phyloP scores from a whole-genome alignment of 2,329 filamentous ascomycete species.

The Fonsecaea pedrosoi region DNA sequence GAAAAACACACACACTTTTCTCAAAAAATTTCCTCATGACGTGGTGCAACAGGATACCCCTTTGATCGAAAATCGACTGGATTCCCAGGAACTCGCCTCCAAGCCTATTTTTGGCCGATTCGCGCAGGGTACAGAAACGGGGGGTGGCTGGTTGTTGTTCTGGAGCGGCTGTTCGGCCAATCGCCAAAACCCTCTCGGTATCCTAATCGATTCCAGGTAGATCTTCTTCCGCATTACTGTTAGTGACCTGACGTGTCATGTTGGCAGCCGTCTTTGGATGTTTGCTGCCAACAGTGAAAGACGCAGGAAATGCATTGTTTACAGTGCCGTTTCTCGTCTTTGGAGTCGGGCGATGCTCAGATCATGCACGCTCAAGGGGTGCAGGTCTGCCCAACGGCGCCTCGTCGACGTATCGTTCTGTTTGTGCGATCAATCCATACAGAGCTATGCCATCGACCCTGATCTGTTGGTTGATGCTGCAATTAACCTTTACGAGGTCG shows the following conservation, averaged over 20 bases:
- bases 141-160: conserved; percentile 2
- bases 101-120: conserved; percentile 18
- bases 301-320: not conserved
- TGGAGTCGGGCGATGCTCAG: not conserved
- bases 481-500: not conserved
- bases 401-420: conserved; percentile 15
- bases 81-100: not conserved
- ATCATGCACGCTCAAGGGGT: conserved; percentile 1
- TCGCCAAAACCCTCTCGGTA: not conserved
- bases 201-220: conserved; percentile 1
- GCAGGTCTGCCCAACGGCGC: not conserved
- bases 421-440: not conserved
- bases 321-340: not conserved
- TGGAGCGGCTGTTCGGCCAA: conserved; percentile 19
- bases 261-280: not conserved
- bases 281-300: not conserved
- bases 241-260: not conserved
- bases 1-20: not conserved
- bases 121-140: conserved; percentile 3
- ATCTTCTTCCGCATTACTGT: conserved; percentile 4
- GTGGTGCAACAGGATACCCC: not conserved
- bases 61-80: not conserved
- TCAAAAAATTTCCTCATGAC: not conserved
- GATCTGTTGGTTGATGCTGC: not conserved
- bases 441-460: not conserved